Evolutionary conservation across 352 stramenopile genomes (phyloP).

Genomic region (Pythium oligandrum): DNA sequence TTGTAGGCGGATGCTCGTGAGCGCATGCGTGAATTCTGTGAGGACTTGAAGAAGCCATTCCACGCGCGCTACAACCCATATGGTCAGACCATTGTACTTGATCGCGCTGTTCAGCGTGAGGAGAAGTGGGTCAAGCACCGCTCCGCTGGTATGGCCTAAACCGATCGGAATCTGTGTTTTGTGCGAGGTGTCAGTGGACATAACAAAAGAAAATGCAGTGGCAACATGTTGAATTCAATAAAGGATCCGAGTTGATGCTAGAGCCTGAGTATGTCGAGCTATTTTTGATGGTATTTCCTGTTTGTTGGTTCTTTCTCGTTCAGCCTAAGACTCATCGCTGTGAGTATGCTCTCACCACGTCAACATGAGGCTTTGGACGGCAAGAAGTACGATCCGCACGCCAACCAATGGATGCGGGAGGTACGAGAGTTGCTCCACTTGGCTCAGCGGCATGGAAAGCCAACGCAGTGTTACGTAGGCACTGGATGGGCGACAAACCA

Average conservation of each 20-base stretch:
- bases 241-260: no score
- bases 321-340: slow-evolving; percentile 5
- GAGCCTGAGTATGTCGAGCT: no score
- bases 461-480: slow-evolving; percentile 19
- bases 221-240: no score
- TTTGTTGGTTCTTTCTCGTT: slow-evolving; percentile 2
- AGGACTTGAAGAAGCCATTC: slow-evolving; percentile 94
- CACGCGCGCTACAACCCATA: slow-evolving; percentile 94
- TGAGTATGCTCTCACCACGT: slow-evolving; percentile 30
- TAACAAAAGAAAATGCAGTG: no score
- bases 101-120: slow-evolving; percentile 64
- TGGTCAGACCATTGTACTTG: slow-evolving; percentile 81
- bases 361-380: slow-evolving; percentile 18
- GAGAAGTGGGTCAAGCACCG: slow-evolving; percentile 39
- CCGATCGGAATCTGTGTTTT: no score
- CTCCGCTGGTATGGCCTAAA: background rate
- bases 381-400: slow-evolving; percentile 43
- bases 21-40: slow-evolving; percentile 94
- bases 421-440: slow-evolving; percentile 13
- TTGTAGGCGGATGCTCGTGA: slow-evolving; percentile 86
- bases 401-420: slow-evolving; percentile 68
- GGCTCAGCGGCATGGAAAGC: background rate
- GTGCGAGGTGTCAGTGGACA: no score
- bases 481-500: slow-evolving; percentile 38
- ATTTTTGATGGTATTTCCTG: no score